Evolutionary conservation across 495 filamentous ascomycete genomes (phyloP).

Genomic region (Annulohypoxylon nitens): DNA sequence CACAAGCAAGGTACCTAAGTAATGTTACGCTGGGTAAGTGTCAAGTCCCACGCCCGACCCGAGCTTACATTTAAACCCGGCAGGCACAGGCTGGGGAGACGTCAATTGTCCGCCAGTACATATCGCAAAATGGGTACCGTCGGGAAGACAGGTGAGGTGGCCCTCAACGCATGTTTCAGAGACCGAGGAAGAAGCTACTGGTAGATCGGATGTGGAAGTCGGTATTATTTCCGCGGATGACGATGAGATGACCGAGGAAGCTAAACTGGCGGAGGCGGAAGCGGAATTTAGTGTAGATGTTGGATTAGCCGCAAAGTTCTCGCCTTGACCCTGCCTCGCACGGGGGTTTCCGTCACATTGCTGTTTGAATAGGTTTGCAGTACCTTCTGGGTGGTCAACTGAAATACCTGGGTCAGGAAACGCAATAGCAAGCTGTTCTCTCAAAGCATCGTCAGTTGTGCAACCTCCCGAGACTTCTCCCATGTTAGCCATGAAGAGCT

Average conservation of each 20-base stretch:
- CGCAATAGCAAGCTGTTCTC: slow-evolving; percentile 50
- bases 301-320: background rate
- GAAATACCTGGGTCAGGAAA: slow-evolving; percentile 46
- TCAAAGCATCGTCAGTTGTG: slow-evolving; percentile 57
- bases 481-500: slow-evolving; percentile 43
- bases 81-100: slow-evolving; percentile 34
- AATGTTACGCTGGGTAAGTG: slow-evolving; percentile 34
- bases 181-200: background rate
- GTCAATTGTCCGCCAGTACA: slow-evolving; percentile 46
- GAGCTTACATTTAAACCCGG: slow-evolving; percentile 42
- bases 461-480: slow-evolving; percentile 36
- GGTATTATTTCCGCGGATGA: background rate
- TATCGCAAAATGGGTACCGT: slow-evolving; percentile 43
- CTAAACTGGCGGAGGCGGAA: background rate
- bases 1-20: background rate
- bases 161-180: slow-evolving; percentile 37
- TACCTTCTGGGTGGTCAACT: slow-evolving; percentile 44
- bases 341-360: slow-evolving; percentile 45
- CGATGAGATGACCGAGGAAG: background rate
- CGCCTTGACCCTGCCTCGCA: slow-evolving; percentile 9
- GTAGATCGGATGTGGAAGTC: slow-evolving; percentile 4
- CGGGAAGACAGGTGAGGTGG: slow-evolving; percentile 43
- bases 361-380: slow-evolving; percentile 40
- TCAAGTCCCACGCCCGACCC: slow-evolving; percentile 42
- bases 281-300: background rate